Evolutionary conservation across 805 yeast species (phyloP), one percentile per base, ranked within the genome.

Genomic region (Nakazawaea holstii): DNA sequence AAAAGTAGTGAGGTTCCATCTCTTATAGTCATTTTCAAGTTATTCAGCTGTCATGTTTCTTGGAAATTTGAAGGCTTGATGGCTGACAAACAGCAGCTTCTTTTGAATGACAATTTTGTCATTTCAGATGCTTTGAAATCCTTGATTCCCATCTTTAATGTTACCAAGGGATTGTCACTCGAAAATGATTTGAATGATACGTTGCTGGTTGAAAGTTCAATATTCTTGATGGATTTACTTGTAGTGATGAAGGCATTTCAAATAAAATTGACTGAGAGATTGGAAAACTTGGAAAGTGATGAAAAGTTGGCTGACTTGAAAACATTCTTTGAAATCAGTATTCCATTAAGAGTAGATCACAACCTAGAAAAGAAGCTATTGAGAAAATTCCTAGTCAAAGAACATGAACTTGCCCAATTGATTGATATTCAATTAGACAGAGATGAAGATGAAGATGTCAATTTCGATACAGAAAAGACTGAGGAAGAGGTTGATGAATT

Each of bases 321-420:
- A 24, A 54, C 50, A 26, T 69, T 70, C 41, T 69, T 67, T 48
- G 61, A 60, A 40, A 41, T 54, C 6, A 61, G 55, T 36, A 39
- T 64, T 40, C 53, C 57, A 0, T 52, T 62, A 6, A 45, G 49
- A 8, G 43, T 76, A 1, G 65, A 72, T 1, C 41, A 45, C 0
- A 56, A 57, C 1, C 32, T 70, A 2, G 67, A 68, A 48, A 52
- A 55, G 1, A 55, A 64, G 2, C 52, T 80, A 11, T 45, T 72
- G 48, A 58, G 66, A n/a, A 56, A 73, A 3, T 82, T 74, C 51
- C 64, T 80, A 50, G 57, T 68, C 20, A 69, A 73, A 49, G 89
- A 82, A 53, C 66, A 73, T 6, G 64, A 66, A 20, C 53, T 69
- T 10, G 79, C 80, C 0, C 63, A 59, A 39, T 33, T 60, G 1